phyloP scores from a whole-genome alignment of 2,329 filamentous ascomycete genomes.

The Colletotrichum neosansevieriae region DNA sequence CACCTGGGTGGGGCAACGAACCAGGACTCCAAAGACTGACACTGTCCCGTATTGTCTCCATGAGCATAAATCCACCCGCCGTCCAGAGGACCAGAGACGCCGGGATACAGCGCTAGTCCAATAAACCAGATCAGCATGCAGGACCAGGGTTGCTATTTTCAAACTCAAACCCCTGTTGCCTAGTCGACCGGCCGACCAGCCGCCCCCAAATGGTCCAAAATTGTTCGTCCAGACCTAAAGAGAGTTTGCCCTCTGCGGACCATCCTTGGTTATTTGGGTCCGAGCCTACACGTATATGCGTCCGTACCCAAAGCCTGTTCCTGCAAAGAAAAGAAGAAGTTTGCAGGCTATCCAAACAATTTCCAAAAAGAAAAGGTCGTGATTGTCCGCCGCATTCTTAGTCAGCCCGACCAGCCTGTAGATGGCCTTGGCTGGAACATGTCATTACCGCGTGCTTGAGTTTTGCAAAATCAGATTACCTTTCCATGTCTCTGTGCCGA shows the following conservation, averaged over 20 bases:
- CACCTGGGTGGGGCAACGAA: slow-evolving; percentile 1
- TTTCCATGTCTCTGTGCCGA: neutral
- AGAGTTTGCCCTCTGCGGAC: slow-evolving; percentile 28
- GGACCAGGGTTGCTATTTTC: slow-evolving; percentile 37
- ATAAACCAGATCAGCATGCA: slow-evolving; percentile 37
- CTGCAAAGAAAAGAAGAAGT: no score
- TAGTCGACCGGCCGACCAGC: slow-evolving; percentile 28
- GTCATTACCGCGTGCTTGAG: neutral
- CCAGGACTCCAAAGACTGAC: slow-evolving; percentile 9
- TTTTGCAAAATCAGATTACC: neutral
- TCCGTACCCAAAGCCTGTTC: neutral
- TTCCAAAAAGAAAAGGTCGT: slow-evolving; percentile 7
- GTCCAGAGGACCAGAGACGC: slow-evolving; percentile 16
- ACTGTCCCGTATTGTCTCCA: slow-evolving; percentile 5
- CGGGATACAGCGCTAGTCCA: slow-evolving; percentile 23
- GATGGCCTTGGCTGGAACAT: slow-evolving; percentile 7
- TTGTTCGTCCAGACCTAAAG: slow-evolving; percentile 16
- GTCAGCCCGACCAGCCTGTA: slow-evolving; percentile 10
- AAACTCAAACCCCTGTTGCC: slow-evolving; percentile 37
- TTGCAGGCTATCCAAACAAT: neutral
- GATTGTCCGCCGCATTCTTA: neutral
- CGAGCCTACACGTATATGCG: neutral
- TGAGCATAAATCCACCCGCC: slow-evolving; percentile 20
- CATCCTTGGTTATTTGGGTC: neutral
- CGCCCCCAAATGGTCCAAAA: slow-evolving; percentile 23